phyloP scores from a whole-genome alignment of 768 basidiomycete species.

The Boletus tomentosulus region DNA sequence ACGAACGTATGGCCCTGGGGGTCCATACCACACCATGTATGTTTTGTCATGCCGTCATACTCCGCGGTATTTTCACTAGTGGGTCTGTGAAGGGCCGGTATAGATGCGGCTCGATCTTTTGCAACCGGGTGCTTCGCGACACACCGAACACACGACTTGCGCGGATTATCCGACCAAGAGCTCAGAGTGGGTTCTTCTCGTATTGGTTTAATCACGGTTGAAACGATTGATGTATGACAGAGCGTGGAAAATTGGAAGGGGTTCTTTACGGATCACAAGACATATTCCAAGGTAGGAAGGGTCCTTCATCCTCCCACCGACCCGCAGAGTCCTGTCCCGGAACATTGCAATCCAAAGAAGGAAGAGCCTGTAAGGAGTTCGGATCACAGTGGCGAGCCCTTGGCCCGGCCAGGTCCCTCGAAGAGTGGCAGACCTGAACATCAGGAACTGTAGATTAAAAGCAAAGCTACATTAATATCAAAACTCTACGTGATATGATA shows the following conservation, averaged over 20 bases:
- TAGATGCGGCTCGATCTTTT: constrained; percentile 89
- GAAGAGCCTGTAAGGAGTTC: constrained; percentile 28
- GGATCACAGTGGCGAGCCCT: constrained; percentile 28
- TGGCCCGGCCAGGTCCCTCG: constrained; percentile 16
- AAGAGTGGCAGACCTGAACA: constrained; percentile 12
- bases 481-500: constrained; percentile 11
- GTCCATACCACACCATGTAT: constrained; percentile 73
- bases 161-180: constrained; percentile 73
- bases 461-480: constrained; percentile 8
- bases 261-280: constrained; percentile 80
- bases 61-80: constrained; percentile 23
- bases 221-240: constrained; percentile 35
- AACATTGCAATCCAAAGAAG: constrained; percentile 69
- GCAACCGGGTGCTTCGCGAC: constrained; percentile 90
- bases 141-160: constrained; percentile 87
- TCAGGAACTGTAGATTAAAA: constrained; percentile 30
- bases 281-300: constrained; percentile 73
- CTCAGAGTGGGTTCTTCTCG: constrained; percentile 47
- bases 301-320: constrained; percentile 77
- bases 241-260: constrained; percentile 83
- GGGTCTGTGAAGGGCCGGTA: constrained; percentile 57
- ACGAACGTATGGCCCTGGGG: constrained; percentile 83
- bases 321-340: constrained; percentile 67
- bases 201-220: background rate
- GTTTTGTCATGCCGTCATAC: constrained; percentile 10